Percentiles rank a stretch among this genome's conserved stretches.
phyloP scores from a whole-genome alignment of 768 basidiomycete species.

The Trichaptum fuscoviolaceum region DNA sequence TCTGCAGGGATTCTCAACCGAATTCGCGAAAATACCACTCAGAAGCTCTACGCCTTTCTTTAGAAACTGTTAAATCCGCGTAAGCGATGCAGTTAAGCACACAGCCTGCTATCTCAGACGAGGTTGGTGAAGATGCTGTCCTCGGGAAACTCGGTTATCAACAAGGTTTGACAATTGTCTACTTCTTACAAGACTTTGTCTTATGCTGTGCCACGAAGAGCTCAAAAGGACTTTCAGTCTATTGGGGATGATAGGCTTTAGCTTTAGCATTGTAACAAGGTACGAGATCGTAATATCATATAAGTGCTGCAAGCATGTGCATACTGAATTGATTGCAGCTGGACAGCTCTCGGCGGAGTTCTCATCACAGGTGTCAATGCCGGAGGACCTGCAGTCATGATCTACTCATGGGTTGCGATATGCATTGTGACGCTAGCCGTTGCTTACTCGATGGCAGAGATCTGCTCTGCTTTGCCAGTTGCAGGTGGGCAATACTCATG shows the following conservation, averaged over 20 bases:
- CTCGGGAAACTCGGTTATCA: background rate
- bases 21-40: background rate
- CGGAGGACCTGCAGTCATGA: slow-evolving; percentile 1
- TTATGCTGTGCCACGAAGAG: background rate
- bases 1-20: background rate
- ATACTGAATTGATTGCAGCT: background rate
- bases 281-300: background rate
- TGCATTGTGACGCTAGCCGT: background rate
- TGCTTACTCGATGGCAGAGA: background rate
- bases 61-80: background rate
- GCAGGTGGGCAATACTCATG: background rate
- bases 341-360: background rate
- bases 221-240: background rate
- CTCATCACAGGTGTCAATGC: background rate
- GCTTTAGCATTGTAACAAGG: background rate
- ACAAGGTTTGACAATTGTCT: background rate
- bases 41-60: background rate
- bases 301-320: background rate
- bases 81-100: background rate
- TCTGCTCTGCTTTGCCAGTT: background rate
- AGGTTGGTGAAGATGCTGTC: background rate
- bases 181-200: background rate
- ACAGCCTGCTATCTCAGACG: background rate
- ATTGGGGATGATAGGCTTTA: background rate
- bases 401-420: background rate